These are phyloP conservation scores for Eucalyptus rudis DNA, from an alignment of 345 rosid species.

Conservation along the genomic window DNA sequence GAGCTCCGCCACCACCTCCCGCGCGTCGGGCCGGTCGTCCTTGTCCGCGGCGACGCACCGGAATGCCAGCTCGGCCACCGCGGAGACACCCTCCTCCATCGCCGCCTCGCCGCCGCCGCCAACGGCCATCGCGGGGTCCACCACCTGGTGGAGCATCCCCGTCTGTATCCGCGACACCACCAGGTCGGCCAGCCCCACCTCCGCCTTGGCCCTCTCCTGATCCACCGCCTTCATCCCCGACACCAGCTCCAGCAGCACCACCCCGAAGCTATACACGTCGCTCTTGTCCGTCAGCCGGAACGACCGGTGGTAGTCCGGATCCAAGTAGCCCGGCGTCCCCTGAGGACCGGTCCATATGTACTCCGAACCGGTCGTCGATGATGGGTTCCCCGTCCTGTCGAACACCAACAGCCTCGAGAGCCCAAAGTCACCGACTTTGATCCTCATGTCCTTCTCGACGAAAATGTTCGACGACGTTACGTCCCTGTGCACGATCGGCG, in stretches of 20 bases:
- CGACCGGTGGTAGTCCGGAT: slow-evolving; percentile 88
- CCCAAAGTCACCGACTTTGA: slow-evolving; percentile 86
- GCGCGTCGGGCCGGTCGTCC: slow-evolving; percentile 81
- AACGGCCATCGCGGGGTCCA: slow-evolving; percentile 38
- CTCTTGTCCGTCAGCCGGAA: slow-evolving; percentile 87
- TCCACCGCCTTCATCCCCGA: slow-evolving; percentile 86
- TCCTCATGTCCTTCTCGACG: slow-evolving; percentile 72
- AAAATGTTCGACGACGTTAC: slow-evolving; percentile 79
- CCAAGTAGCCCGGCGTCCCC: slow-evolving; percentile 86
- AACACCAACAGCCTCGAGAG: slow-evolving; percentile 57
- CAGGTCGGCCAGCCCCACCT: slow-evolving; percentile 74
- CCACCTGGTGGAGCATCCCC: slow-evolving; percentile 53
- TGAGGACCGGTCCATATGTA: slow-evolving; percentile 89
- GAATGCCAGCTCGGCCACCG: slow-evolving; percentile 88
- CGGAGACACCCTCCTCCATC: slow-evolving; percentile 32
- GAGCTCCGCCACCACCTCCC: slow-evolving; percentile 70
- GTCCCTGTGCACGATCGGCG: slow-evolving; percentile 78
- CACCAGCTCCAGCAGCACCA: slow-evolving; percentile 69
- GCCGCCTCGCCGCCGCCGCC: slow-evolving; percentile 19
- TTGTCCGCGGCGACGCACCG: slow-evolving; percentile 85
- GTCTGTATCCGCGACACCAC: slow-evolving; percentile 76
- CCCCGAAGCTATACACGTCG: slow-evolving; percentile 85
- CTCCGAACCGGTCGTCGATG: slow-evolving; percentile 24
- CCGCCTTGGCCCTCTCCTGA: slow-evolving; percentile 63
- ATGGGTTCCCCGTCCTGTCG: slow-evolving; percentile 31